Conservation (phyloP, 768 basidiomycete species). For the Russula lepida region DNA sequence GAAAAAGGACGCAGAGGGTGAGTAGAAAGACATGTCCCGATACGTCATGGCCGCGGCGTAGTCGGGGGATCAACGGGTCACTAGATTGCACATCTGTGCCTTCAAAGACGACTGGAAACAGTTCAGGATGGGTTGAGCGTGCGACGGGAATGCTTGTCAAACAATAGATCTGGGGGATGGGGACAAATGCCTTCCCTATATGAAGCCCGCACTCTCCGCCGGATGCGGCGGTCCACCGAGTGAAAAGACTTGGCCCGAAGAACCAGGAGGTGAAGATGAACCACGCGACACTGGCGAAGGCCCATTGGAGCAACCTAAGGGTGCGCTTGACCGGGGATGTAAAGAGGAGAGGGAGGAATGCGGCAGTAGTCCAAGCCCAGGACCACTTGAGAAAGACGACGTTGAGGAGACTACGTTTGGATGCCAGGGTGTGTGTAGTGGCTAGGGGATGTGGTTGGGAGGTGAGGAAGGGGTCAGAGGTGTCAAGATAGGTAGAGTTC, state of each 20-base stretch:
- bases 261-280: conserved; percentile 76
- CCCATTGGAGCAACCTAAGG: conserved; percentile 35
- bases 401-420: conserved; percentile 76
- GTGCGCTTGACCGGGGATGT: conserved; percentile 26
- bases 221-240: conserved; percentile 52
- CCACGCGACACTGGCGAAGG: conserved; percentile 58
- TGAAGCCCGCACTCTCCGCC: conserved; percentile 73
- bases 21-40: conserved; percentile 92
- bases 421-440: conserved; percentile 62
- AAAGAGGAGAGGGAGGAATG: conserved; percentile 53
- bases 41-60: conserved; percentile 82
- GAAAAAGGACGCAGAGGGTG: conserved; percentile 67
- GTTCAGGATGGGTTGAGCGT: conserved; percentile 49
- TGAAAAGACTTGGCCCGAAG: conserved; percentile 73
- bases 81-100: conserved; percentile 25
- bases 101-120: conserved; percentile 43
- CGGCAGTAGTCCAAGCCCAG: conserved; percentile 83
- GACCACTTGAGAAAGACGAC: conserved; percentile 80
- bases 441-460: conserved; percentile 62
- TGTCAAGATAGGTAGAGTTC: conserved; percentile 70
- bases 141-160: conserved; percentile 42
- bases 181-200: conserved; percentile 36
- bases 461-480: conserved; percentile 66
- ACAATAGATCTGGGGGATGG: conserved; percentile 54
- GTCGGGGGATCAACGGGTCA: conserved; percentile 44